Conservation (phyloP, 495 filamentous ascomycete genomes). For the Annulohypoxylon moriforme region DNA sequence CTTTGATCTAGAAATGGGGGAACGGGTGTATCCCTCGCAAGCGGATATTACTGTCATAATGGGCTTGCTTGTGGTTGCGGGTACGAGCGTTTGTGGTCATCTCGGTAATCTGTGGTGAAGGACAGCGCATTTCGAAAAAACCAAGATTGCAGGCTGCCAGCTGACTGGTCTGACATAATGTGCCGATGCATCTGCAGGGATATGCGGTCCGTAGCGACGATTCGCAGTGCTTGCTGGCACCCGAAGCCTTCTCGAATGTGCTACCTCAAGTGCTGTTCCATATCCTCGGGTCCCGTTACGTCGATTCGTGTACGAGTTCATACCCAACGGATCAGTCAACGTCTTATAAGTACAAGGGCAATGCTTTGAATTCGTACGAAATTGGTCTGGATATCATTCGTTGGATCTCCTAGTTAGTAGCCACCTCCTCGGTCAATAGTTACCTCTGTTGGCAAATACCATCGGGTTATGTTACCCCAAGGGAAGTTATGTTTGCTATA, state of each 20-base stretch:
- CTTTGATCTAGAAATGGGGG: neutral
- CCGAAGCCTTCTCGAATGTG: neutral
- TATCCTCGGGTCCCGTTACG: neutral
- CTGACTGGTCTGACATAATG: neutral
- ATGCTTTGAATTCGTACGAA: too few relatives aligned
- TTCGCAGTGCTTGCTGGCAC: constrained; percentile 14
- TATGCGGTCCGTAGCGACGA: constrained; percentile 13
- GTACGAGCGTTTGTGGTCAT: neutral
- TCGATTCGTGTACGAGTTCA: neutral
- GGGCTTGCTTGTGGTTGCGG: neutral
- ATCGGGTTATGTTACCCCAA: too few relatives aligned
- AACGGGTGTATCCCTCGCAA: neutral
- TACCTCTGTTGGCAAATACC: too few relatives aligned
- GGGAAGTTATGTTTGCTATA: too few relatives aligned
- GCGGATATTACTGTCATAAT: neutral
- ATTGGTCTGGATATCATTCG: neutral
- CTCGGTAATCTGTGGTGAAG: too few relatives aligned
- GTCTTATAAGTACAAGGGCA: too few relatives aligned
- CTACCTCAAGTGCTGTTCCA: neutral
- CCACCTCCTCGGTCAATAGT: too few relatives aligned
- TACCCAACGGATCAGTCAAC: neutral
- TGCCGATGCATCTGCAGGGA: constrained; percentile 12
- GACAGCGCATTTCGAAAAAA: neutral
- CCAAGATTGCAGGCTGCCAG: neutral
- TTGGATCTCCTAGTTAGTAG: too few relatives aligned